Conservation (phyloP, 1,284 basidiomycete genomes). For the Entoloma clypeatum region DNA sequence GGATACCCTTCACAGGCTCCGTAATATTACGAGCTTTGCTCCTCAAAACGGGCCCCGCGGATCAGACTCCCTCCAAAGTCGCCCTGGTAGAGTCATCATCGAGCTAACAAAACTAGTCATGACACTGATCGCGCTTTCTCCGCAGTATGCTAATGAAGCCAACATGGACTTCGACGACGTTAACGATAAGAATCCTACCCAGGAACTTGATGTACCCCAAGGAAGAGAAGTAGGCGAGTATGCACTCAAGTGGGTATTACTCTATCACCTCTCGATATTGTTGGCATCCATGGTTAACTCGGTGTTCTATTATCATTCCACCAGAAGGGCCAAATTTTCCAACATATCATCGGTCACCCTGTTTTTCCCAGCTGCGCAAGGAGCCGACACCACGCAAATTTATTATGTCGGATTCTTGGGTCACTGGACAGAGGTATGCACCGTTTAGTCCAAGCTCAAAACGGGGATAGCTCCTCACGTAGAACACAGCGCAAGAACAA, state of each 20-base stretch:
- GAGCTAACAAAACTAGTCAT: neutral
- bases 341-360: conserved; percentile 69
- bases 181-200: conserved; percentile 53
- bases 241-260: conserved; percentile 50
- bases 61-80: conserved; percentile 68
- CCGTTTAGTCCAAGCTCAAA: neutral
- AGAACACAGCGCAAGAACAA: conserved; percentile 54
- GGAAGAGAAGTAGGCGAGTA: conserved; percentile 76
- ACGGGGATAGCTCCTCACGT: conserved; percentile 6
- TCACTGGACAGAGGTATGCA: conserved; percentile 64
- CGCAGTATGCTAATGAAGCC: conserved; percentile 66
- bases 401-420: conserved; percentile 82
- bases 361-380: conserved; percentile 72
- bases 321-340: conserved; percentile 72
- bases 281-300: neutral
- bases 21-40: conserved; percentile 73
- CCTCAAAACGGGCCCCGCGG: conserved; percentile 69
- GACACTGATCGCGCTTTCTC: conserved; percentile 4
- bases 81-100: conserved; percentile 46
- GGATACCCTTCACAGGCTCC: conserved; percentile 76
- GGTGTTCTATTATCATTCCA: conserved; percentile 7
- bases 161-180: conserved; percentile 75
- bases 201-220: conserved; percentile 65
- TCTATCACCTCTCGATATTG: neutral
- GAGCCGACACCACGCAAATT: conserved; percentile 62